Evolutionary conservation across 2,329 filamentous ascomycete species (phyloP).

Genomic region (Colletotrichum sp.): DNA sequence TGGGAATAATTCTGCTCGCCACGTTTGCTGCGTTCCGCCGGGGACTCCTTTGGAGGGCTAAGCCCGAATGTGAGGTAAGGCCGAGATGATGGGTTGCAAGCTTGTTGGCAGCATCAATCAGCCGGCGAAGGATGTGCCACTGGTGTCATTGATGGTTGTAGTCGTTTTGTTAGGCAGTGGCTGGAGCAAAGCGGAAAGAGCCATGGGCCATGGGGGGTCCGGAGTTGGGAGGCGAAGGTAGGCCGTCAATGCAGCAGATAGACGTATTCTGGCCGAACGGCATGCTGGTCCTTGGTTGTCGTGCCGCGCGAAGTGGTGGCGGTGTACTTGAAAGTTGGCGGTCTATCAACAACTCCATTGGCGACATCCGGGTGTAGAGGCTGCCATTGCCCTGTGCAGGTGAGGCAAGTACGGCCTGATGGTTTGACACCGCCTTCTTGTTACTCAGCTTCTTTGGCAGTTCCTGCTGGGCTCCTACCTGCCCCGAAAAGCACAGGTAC

Average conservation of each 20-base stretch:
- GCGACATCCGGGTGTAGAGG: not conserved
- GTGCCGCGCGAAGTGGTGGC: not conserved
- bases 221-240: not conserved
- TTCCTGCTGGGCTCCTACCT: not conserved
- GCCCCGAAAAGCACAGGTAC: not conserved
- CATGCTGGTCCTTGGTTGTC: not conserved
- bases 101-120: not conserved
- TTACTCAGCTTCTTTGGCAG: not conserved
- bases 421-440: not conserved
- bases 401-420: not conserved
- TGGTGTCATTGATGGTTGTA: not conserved
- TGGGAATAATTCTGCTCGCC: conserved; percentile 8
- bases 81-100: not conserved
- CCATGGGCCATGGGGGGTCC: not conserved
- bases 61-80: not conserved
- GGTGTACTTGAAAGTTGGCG: not conserved
- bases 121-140: not conserved
- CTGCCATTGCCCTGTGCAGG: not conserved
- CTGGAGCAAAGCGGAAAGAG: not conserved
- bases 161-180: not conserved
- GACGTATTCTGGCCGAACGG: not conserved
- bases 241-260: not conserved
- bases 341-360: not conserved
- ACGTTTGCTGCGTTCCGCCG: not conserved
- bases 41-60: not conserved